Evolutionary conservation across 495 filamentous ascomycete species (phyloP), one percentile per base, ranked within the genome.

Genomic region (Podospora australis): DNA sequence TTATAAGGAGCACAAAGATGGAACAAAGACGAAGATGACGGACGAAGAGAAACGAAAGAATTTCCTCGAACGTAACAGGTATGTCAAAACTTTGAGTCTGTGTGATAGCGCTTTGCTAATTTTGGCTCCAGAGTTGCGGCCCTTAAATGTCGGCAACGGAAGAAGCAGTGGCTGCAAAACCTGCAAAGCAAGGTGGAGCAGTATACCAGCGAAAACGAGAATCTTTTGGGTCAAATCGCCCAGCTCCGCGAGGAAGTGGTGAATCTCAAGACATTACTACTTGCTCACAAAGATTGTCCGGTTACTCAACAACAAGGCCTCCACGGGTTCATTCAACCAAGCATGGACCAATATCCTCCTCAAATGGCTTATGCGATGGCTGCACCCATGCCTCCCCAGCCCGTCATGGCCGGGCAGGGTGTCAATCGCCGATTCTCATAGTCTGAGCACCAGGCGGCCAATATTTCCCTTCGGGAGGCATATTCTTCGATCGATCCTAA

Each of bases 41-140:
- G 92, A 98, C 55, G 92, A 97, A 62, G 92, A 98, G 69, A 98
- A 98, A 75, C 71, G 92, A 30, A 96, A 92, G 71, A 98, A 98
- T 59, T 98, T 98, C 68, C 72, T 98, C 7, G 92, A 98, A 57
- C 75, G 92, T 25, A 98, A 98, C 65, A 78, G 92, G 92, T 96
- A 80, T 58, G 87, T 73, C 52, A n/a, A n/a, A 30, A 2, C 20
- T 7, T 35, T 6, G 16, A 7, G n/a, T 26, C 21, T 49, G 21
- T n/a, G 17, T 24, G 24, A 16, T 30, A 8, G 4, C 7, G 9
- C 21, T 16, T 14, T 19, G 16, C 39, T 51, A 36, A 30, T 44
- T 26, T 26, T 38, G 6, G 46, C 23, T 9, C 48, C 54, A 97
- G 92, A 63, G 88, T 98, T 54, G 92, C 92, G 29, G 92, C 92